Percentiles rank a stretch among this genome's conserved stretches.
phyloP scores from a whole-genome alignment of 148 eudicot species.

The Camellia granthamiana region DNA sequence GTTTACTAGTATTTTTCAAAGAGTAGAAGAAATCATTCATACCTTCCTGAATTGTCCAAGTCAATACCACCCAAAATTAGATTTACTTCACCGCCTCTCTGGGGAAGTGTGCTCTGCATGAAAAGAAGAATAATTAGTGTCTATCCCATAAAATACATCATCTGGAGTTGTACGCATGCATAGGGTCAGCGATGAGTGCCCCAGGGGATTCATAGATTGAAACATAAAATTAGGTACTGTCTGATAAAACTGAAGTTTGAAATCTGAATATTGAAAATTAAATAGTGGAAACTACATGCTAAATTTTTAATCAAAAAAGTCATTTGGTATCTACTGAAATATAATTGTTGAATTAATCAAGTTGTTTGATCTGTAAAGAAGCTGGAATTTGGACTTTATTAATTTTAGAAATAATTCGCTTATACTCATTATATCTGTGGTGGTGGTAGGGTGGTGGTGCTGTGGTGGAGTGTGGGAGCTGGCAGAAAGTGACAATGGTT shows the following conservation, averaged over 20 bases:
- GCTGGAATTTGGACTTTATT: too few species aligned
- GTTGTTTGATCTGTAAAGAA: too few species aligned
- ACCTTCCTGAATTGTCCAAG: slow-evolving; percentile 99
- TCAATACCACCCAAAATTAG: slow-evolving; percentile 97
- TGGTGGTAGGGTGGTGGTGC: too few species aligned
- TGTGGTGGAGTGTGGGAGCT: too few species aligned
- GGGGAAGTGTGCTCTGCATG: slow-evolving; percentile 87
- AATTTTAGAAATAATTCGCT: too few species aligned
- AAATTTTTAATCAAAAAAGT: too few species aligned
- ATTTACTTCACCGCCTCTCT: slow-evolving; percentile 97
- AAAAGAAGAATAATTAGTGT: slow-evolving; percentile 16
- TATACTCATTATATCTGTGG: too few species aligned
- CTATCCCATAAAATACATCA: not conserved
- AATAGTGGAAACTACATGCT: too few species aligned
- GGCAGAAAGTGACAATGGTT: too few species aligned
- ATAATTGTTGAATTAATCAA: too few species aligned
- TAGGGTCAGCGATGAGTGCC: not conserved
- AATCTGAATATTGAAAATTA: too few species aligned
- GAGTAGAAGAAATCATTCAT: slow-evolving; percentile 15
- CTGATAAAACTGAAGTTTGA: not conserved
- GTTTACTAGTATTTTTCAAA: slow-evolving; percentile 9
- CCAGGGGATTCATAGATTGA: not conserved
- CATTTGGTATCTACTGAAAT: too few species aligned
- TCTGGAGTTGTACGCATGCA: not conserved
- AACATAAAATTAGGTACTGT: not conserved